These are phyloP conservation scores for Peronosclerospora sorghi DNA, from an alignment of 352 stramenopile genomes.

Conservation along the genomic window DNA sequence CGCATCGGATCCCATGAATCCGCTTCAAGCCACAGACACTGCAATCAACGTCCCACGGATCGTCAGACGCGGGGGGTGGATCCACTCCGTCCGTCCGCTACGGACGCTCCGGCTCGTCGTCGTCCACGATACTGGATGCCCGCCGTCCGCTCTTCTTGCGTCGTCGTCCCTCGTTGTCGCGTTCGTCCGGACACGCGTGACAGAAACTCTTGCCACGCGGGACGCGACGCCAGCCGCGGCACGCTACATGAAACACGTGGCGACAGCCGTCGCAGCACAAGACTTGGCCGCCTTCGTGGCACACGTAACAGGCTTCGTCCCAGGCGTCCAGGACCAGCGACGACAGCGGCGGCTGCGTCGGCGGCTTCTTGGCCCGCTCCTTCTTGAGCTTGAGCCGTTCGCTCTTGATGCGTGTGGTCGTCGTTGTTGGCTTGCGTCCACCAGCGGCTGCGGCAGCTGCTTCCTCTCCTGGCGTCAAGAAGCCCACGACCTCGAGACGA, in stretches of 20 bases:
- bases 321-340: no score
- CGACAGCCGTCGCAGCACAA: constrained; percentile 88
- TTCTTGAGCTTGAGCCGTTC: constrained; percentile 52
- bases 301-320: constrained; percentile 87
- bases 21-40: constrained; percentile 70
- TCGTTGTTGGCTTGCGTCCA: constrained; percentile 62
- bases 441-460: constrained; percentile 38
- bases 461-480: constrained; percentile 43
- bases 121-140: no score
- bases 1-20: no score
- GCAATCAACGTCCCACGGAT: constrained; percentile 86
- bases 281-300: constrained; percentile 71
- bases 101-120: no score
- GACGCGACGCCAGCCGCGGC: constrained; percentile 61
- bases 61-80: constrained; percentile 37
- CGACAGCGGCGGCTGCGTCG: constrained; percentile 17
- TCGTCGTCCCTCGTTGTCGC: no score
- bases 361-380: constrained; percentile 37
- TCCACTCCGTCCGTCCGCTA: no score
- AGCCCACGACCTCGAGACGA: constrained; percentile 49
- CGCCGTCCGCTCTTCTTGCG: no score
- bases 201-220: constrained; percentile 82
- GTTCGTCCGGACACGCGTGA: constrained; percentile 62
- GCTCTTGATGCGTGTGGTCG: no score
- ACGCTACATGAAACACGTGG: constrained; percentile 86